Evolutionary conservation across 108 stramenopile genomes (phyloP).

Genomic region (Skeletonema potamos): DNA sequence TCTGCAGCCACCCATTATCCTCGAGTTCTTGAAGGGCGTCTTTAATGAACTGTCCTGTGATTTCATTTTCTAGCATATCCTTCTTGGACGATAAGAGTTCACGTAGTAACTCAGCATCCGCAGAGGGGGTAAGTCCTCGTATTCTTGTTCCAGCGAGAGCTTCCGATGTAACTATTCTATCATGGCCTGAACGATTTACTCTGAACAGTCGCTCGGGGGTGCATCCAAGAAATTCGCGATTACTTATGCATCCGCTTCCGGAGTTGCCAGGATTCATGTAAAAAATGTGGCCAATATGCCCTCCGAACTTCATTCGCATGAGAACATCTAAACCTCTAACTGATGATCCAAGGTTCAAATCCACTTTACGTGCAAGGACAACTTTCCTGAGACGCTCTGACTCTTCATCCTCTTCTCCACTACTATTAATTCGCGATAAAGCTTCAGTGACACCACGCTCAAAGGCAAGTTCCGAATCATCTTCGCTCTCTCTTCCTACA

Average conservation of each 20-base stretch:
- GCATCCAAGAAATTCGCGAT: conserved; percentile 76
- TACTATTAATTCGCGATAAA: conserved; percentile 40
- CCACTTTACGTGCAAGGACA: conserved; percentile 69
- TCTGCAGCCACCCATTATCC: conserved; percentile 49
- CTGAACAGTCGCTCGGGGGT: conserved; percentile 84
- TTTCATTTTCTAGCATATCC: conserved; percentile 76
- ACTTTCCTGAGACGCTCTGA: conserved; percentile 60
- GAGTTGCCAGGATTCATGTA: conserved; percentile 57
- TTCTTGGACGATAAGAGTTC: conserved; percentile 74
- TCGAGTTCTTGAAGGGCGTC: conserved; percentile 53
- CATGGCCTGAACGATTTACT: conserved; percentile 34
- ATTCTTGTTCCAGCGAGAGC: conserved; percentile 86
- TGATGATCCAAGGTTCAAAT: conserved; percentile 49
- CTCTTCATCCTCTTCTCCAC: not conserved
- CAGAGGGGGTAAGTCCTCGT: conserved; percentile 66
- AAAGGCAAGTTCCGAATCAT: conserved; percentile 59
- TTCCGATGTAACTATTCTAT: conserved; percentile 60
- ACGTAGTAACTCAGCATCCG: conserved; percentile 62
- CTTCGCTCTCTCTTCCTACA: conserved; percentile 10
- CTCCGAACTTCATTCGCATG: conserved; percentile 68
- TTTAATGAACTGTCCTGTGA: conserved; percentile 72
- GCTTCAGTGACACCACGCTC: conserved; percentile 68
- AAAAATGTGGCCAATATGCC: conserved; percentile 74
- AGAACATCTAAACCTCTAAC: conserved; percentile 68
- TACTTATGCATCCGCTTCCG: not conserved